Percentiles rank a stretch among this genome's conserved stretches.
Evolutionary conservation across 2,329 filamentous ascomycete species (phyloP).

Genomic region (Chrysosporium keratinophilum): DNA sequence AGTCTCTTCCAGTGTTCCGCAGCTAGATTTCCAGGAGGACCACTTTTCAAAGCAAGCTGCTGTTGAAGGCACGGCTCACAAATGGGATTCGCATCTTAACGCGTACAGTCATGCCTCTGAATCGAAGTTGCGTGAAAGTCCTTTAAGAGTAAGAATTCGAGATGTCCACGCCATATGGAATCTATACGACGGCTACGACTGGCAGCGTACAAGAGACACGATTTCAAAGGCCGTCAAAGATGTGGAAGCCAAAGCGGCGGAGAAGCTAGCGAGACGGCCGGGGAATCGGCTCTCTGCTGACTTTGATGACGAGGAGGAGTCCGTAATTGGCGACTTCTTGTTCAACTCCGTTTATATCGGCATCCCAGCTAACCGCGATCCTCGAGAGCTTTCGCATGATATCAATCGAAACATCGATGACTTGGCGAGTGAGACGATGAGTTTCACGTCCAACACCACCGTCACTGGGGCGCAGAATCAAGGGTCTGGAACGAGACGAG

Average conservation of each 20-base stretch:
- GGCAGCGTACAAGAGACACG: slow-evolving; percentile 73
- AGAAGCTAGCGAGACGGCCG: slow-evolving; percentile 53
- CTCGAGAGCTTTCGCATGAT: slow-evolving; percentile 64
- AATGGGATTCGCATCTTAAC: slow-evolving; percentile 71
- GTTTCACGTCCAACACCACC: slow-evolving; percentile 62
- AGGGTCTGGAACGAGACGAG: slow-evolving; percentile 34
- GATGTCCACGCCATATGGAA: slow-evolving; percentile 97
- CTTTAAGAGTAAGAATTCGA: slow-evolving; percentile 65
- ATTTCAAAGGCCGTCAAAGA: slow-evolving; percentile 83
- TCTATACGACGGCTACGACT: slow-evolving; percentile 94
- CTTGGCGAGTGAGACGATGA: slow-evolving; percentile 76
- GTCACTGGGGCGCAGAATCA: slow-evolving; percentile 31
- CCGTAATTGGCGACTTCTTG: slow-evolving; percentile 82
- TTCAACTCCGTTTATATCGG: slow-evolving; percentile 99
- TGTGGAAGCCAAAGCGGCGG: slow-evolving; percentile 70
- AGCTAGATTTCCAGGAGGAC: slow-evolving; percentile 65
- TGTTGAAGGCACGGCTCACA: slow-evolving; percentile 57
- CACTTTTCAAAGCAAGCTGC: slow-evolving; percentile 59
- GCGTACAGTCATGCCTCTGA: slow-evolving; percentile 59
- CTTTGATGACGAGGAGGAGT: slow-evolving; percentile 64
- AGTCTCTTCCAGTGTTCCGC: slow-evolving; percentile 46
- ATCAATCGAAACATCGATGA: slow-evolving; percentile 89
- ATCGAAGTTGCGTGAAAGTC: slow-evolving; percentile 52
- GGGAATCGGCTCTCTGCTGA: slow-evolving; percentile 47
- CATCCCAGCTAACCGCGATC: slow-evolving; percentile 76